Evolutionary conservation across 768 basidiomycete genomes (phyloP), one percentile per base, ranked within the genome.

Genomic region (Psilocybe azurescens): DNA sequence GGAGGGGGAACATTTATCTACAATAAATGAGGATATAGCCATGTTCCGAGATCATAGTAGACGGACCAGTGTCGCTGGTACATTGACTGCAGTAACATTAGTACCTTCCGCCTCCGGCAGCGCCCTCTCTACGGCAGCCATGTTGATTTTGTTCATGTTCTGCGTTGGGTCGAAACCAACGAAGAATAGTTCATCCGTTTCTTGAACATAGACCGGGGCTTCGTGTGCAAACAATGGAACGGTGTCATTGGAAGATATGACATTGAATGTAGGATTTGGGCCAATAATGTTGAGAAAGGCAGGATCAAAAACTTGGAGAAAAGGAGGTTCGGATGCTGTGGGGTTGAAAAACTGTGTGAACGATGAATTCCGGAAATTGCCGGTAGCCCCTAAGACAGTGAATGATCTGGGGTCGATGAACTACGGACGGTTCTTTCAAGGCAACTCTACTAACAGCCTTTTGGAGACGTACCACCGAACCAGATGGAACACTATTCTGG

Each of bases 191-290:
- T 89, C 85, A 66, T 92, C 84, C n/a, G 86, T 88, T 16, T 78
- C 81, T 6, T 85, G 75, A 33, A 84, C 75, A 73, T 86, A 91
- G 1, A 93, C 78, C 0, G 90, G 89, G 1, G 89, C 92, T 74
- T 94, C 93, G 69, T 94, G 91, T 14, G 90, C 90, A 63, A 91
- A 86, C 2, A 87, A 87, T 70, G 87, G 88, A n/a, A 29, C 30
- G 3, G 81, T 84, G 2, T 81, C 80, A 60, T 86, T 84, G 7
- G 83, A 81, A 0, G 86, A 85, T 52, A 94, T 83, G 59, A 83
- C 71, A 2, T 82, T 79, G 50, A 93, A 81, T 0, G 81, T 81
- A 8, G 91, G 86, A 24, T 76, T 74, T 4, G 72, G 63, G 0
- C 90, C 91, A 1, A 91, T 81, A 59, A 92, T 76, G 8, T 71